phyloP scores from a whole-genome alignment of 345 rosid species.

The Dimocarpus longan region DNA sequence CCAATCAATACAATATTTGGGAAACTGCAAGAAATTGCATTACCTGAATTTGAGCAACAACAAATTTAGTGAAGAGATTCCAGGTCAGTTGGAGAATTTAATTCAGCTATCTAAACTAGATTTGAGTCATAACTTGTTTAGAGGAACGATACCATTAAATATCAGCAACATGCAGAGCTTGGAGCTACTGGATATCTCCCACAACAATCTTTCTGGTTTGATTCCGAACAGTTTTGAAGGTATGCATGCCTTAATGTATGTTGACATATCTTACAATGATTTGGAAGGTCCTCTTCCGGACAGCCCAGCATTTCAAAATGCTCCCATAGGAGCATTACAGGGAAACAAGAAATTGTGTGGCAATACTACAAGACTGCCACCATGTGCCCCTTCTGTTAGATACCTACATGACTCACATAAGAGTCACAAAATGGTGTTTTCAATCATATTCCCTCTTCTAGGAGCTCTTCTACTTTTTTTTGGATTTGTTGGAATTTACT shows the following conservation, averaged over 20 bases:
- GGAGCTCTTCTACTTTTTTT: neutral
- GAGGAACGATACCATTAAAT: neutral
- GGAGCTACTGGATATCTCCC: neutral
- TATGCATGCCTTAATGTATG: neutral
- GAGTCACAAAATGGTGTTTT: neutral
- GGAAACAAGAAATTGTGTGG: neutral
- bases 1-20: neutral
- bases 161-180: neutral
- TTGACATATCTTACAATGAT: neutral
- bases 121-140: neutral
- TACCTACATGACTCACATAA: too few species aligned
- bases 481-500: neutral
- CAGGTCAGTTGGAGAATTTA: neutral
- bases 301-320: neutral
- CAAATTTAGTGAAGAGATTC: neutral
- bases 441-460: neutral
- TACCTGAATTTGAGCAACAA: neutral
- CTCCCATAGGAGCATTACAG: neutral
- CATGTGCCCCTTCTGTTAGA: neutral
- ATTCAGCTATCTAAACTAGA: neutral
- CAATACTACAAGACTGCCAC: conserved; percentile 1
- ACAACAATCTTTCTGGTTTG: neutral
- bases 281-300: neutral
- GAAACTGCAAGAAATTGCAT: too few species aligned
- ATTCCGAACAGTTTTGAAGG: neutral